These are phyloP conservation scores for Aspergillus kassunensis DNA, from an alignment of 495 filamentous ascomycete species.

Conservation along the genomic window DNA sequence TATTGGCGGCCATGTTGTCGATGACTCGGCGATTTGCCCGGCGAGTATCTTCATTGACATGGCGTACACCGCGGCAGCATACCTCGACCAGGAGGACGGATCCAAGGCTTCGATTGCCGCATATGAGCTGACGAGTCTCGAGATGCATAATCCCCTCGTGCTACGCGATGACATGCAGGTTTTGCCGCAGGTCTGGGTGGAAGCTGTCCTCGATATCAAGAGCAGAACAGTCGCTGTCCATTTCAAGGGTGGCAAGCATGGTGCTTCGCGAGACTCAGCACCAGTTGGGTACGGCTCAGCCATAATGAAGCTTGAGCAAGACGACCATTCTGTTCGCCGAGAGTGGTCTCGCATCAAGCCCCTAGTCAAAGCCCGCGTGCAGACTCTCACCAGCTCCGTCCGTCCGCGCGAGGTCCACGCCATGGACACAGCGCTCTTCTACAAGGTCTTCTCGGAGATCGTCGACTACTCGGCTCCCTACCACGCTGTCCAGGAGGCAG, in stretches of 20 bases:
- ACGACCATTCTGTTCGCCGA: too few relatives aligned
- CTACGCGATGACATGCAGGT: not conserved
- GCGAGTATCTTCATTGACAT: constrained; percentile 6
- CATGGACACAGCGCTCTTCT: not conserved
- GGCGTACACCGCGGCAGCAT: not conserved
- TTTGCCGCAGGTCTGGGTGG: not conserved
- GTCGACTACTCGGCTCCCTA: constrained; percentile 4
- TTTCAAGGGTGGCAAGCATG: not conserved
- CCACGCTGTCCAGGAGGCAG: not conserved
- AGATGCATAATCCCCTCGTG: not conserved
- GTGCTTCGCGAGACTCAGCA: not conserved
- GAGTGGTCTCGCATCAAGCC: not conserved
- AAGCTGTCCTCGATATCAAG: too few relatives aligned
- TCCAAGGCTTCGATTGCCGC: not conserved
- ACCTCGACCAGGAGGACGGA: not conserved
- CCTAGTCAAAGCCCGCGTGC: not conserved
- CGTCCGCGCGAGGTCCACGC: not conserved
- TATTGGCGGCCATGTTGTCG: constrained; percentile 6
- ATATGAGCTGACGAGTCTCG: not conserved
- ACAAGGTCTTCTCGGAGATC: constrained; percentile 2
- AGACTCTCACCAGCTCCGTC: not conserved
- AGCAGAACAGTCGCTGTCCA: not conserved
- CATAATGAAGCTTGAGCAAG: too few relatives aligned
- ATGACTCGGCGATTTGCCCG: constrained; percentile 3
- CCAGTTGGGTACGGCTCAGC: not conserved